Conservation (phyloP, 1,284 basidiomycete genomes). For the Meira miltonrushii region DNA sequence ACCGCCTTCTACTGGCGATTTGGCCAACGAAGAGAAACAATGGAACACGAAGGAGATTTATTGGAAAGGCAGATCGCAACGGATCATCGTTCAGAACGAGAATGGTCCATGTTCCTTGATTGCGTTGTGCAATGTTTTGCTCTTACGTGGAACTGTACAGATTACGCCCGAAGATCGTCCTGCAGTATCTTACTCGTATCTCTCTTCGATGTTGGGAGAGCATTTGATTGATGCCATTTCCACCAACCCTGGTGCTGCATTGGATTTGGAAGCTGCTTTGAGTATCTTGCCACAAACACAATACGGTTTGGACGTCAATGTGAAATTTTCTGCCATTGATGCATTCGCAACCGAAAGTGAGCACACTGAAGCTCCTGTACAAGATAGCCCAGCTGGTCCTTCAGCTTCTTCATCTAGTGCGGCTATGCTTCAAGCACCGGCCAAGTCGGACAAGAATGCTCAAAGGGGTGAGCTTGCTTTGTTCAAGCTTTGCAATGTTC, state of each 20-base stretch:
- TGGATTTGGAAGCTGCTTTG: constrained; percentile 65
- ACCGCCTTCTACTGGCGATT: neutral
- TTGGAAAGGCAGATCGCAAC: constrained; percentile 28
- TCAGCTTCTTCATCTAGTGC: constrained; percentile 7
- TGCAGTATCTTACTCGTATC: constrained; percentile 74
- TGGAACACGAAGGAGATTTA: constrained; percentile 42
- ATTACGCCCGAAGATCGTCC: constrained; percentile 59
- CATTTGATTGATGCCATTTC: constrained; percentile 63
- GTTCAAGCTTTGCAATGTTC: constrained; percentile 73
- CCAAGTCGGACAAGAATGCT: constrained; percentile 21
- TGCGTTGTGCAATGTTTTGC: constrained; percentile 59
- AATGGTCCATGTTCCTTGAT: constrained; percentile 78
- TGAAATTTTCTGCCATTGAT: constrained; percentile 30
- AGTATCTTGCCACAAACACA: constrained; percentile 72
- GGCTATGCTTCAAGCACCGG: constrained; percentile 53
- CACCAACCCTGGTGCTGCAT: constrained; percentile 42
- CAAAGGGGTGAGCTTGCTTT: constrained; percentile 67
- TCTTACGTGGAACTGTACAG: constrained; percentile 29
- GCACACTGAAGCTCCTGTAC: neutral
- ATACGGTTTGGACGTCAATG: constrained; percentile 59
- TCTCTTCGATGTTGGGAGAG: constrained; percentile 74
- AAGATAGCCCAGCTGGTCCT: neutral
- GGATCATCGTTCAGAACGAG: constrained; percentile 55
- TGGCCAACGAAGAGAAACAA: constrained; percentile 30
- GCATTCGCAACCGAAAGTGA: constrained; percentile 22